These are phyloP conservation scores for Whalleya microplaca DNA, from an alignment of 2,329 filamentous ascomycete genomes.

Conservation along the genomic window DNA sequence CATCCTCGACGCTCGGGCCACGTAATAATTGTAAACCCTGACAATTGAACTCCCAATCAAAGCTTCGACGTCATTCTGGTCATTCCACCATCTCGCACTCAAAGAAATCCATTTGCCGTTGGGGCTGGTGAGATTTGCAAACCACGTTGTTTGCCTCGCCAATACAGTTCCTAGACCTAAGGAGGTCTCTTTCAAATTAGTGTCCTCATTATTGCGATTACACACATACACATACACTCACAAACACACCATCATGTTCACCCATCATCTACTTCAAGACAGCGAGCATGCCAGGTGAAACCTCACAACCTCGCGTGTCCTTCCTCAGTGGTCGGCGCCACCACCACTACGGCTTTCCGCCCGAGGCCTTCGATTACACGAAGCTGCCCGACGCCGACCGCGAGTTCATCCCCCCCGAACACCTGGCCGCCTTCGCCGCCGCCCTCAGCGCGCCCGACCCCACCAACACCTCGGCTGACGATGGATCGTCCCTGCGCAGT, in stretches of 20 bases:
- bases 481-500: conserved; percentile 46
- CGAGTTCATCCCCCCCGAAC: conserved; percentile 74
- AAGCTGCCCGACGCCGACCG: conserved; percentile 77
- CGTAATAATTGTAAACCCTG: neutral
- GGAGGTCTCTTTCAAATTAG: neutral
- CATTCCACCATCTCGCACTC: conserved; percentile 5
- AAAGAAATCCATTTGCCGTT: neutral
- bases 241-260: conserved; percentile 19
- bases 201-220: neutral
- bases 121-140: neutral
- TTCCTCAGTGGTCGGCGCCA: conserved; percentile 31
- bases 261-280: conserved; percentile 6
- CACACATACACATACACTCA: too few species aligned
- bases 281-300: conserved; percentile 32
- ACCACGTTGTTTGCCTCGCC: neutral
- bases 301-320: conserved; percentile 26
- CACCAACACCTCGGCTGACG: conserved; percentile 64
- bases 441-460: conserved; percentile 83
- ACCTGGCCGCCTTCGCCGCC: conserved; percentile 77
- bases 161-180: neutral
- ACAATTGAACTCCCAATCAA: neutral
- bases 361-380: conserved; percentile 68
- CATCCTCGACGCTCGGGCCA: conserved; percentile 5
- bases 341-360: conserved; percentile 59
- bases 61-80: conserved; percentile 20